Percentiles rank a stretch among this genome's conserved stretches.
phyloP scores from a whole-genome alignment of 495 filamentous ascomycete species.

The Alectoria sarmentosa region DNA sequence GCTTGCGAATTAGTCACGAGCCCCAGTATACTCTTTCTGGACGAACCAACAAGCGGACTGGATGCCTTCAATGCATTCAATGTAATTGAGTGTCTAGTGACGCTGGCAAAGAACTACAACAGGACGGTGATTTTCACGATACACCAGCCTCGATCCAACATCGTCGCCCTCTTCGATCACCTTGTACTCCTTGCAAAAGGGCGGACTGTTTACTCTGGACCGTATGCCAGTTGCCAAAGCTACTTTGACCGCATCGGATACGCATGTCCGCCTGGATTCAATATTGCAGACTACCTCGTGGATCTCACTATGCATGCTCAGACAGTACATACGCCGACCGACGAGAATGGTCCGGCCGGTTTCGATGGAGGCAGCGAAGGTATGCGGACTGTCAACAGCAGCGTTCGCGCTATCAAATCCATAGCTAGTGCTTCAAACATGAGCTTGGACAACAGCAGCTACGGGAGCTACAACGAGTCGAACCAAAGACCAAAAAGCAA shows the following conservation, averaged over 20 bases:
- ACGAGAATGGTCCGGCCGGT: slow-evolving; percentile 46
- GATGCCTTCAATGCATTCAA: slow-evolving; percentile 97
- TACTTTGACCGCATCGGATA: slow-evolving; percentile 93
- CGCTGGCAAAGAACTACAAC: slow-evolving; percentile 89
- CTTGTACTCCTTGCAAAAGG: slow-evolving; percentile 85
- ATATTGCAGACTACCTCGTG: slow-evolving; percentile 95
- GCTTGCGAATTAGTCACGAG: slow-evolving; percentile 97
- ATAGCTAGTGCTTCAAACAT: slow-evolving; percentile 71
- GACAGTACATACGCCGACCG: slow-evolving; percentile 45
- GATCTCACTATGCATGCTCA: slow-evolving; percentile 96
- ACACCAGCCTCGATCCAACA: slow-evolving; percentile 98
- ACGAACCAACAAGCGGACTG: slow-evolving; percentile 92
- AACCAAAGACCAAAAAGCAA: slow-evolving; percentile 54
- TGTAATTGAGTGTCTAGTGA: slow-evolving; percentile 92
- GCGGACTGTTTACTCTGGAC: slow-evolving; percentile 86
- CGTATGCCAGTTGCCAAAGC: slow-evolving; percentile 78
- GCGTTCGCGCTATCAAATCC: slow-evolving; percentile 83
- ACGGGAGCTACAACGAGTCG: slow-evolving; percentile 54
- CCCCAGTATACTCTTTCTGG: slow-evolving; percentile 93
- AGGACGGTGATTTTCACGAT: slow-evolving; percentile 97
- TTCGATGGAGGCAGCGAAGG: slow-evolving; percentile 37
- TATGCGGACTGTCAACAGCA: slow-evolving; percentile 72
- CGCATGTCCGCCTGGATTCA: slow-evolving; percentile 90
- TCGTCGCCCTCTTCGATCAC: slow-evolving; percentile 95
- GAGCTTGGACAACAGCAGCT: slow-evolving; percentile 48